Evolutionary conservation across 345 rosid species (phyloP), one percentile per base, ranked within the genome.

Genomic region (Brassica incana): DNA sequence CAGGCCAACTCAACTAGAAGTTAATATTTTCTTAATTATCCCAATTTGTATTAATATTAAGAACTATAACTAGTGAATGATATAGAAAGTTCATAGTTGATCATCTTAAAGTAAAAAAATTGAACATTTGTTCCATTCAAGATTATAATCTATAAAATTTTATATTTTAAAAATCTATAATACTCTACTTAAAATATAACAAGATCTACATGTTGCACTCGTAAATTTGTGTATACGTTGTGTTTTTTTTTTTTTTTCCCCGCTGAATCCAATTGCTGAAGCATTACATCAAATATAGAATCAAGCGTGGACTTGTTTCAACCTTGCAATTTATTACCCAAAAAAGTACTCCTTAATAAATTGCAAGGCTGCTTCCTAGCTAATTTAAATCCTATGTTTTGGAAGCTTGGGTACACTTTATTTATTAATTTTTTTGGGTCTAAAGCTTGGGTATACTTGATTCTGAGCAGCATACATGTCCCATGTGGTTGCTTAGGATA

Each of bases 401-500:
- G 71, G 83, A 80, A 74, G 61, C 48, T 80, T 63, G 48, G 65
- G 70, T 80, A 33, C 23, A 74, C 77, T 23, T 23, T 23, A 23
- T 23, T 23, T 23, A 23, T 23, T 23, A 23, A 23, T 23, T 23
- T 23, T 23, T 23, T 23, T 23, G 25, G 25, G 25, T 23, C 25
- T 23, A 23, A 80, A 74, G 61, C 48, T 80, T 63, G 48, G 65
- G 70, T 80, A 33, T 15, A 74, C 77, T 74, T 74, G 75, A 68
- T 74, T 35, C 43, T 74, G 64, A 74, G 62, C 38, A 11, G 25
- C 75, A 79, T 79, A 69, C 67, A 74, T 80, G 79, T 68, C 75
- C 79, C 79, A 74, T 67, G 10, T 67, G 79, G 79, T 80, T 80
- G 79, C 75, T 74, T 80, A 74, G 74, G 65, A 80, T 74, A 75